These are phyloP conservation scores for Microcyclosporella mali DNA, from an alignment of 2,329 filamentous ascomycete genomes.

Conservation along the genomic window DNA sequence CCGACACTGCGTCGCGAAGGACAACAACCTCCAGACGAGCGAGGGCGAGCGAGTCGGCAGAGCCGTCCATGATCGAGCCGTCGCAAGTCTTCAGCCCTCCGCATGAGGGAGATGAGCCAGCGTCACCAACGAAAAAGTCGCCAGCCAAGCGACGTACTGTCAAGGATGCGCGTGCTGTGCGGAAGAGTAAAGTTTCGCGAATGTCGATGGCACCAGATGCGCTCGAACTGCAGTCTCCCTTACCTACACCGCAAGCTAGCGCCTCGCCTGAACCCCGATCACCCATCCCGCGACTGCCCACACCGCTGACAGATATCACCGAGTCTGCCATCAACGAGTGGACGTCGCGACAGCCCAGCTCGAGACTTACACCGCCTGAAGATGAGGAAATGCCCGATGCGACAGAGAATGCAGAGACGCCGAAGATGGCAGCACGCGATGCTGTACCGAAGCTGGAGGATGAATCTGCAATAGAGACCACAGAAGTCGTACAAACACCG, in stretches of 20 bases:
- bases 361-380: conserved; percentile 15
- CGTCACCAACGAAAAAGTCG: conserved; percentile 52
- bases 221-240: conserved; percentile 26
- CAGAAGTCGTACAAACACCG: conserved; percentile 15
- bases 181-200: conserved; percentile 34
- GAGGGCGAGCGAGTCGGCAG: conserved; percentile 46
- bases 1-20: conserved; percentile 42
- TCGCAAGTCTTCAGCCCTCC: conserved; percentile 56
- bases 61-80: conserved; percentile 51
- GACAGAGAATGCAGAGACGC: conserved; percentile 9
- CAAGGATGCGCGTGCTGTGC: conserved; percentile 47
- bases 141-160: conserved; percentile 59
- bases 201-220: conserved; percentile 35
- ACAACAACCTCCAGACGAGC: conserved; percentile 38
- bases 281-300: conserved; percentile 37
- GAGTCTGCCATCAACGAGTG: conserved; percentile 59
- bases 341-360: conserved; percentile 33
- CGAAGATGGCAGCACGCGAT: conserved; percentile 7
- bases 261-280: conserved; percentile 29
- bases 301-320: conserved; percentile 70
- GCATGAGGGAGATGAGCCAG: conserved; percentile 46
- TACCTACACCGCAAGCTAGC: conserved; percentile 47
- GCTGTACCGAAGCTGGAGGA: conserved; percentile 10
- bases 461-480: conserved; percentile 10
- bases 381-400: conserved; percentile 15